Evolutionary conservation across 208 protist species (phyloP).

Genomic region (Trypanosoma rangeli): DNA sequence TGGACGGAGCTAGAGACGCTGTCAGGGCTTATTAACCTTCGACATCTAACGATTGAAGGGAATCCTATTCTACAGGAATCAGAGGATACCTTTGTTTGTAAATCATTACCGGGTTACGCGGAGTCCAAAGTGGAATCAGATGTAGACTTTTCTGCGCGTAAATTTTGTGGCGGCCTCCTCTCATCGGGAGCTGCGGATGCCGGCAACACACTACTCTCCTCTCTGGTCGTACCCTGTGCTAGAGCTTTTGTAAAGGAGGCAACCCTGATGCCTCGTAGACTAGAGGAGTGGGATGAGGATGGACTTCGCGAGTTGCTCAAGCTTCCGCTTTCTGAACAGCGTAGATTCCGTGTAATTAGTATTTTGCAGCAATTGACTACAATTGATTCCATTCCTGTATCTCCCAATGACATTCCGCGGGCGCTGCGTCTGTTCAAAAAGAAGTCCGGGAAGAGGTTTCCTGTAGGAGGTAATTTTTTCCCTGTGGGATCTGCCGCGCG

Average conservation of each 20-base stretch:
- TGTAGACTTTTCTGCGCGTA: conserved; percentile 19
- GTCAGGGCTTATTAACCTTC: conserved; percentile 31
- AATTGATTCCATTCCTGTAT: conserved; percentile 13
- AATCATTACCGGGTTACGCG: background rate
- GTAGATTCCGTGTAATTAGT: conserved; percentile 26
- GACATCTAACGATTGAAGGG: conserved; percentile 35
- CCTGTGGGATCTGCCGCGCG: background rate
- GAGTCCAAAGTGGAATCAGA: conserved; percentile 12
- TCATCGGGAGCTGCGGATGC: background rate
- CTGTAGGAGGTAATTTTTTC: background rate
- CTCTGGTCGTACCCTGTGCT: conserved; percentile 15
- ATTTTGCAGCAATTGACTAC: conserved; percentile 16
- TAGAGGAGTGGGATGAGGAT: conserved; percentile 18
- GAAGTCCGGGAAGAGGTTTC: background rate
- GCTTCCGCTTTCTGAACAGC: background rate
- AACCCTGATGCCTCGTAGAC: conserved; percentile 1
- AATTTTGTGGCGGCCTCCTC: background rate
- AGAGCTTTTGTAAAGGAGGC: conserved; percentile 9
- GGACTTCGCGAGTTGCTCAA: background rate
- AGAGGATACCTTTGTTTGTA: background rate
- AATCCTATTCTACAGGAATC: conserved; percentile 37
- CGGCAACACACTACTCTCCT: conserved; percentile 5
- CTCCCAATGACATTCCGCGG: conserved; percentile 20
- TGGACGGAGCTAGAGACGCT: conserved; percentile 36
- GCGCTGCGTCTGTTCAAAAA: conserved; percentile 19